Evolutionary conservation across 2,329 filamentous ascomycete species (phyloP).

Genomic region (Akanthomyces lecanii): DNA sequence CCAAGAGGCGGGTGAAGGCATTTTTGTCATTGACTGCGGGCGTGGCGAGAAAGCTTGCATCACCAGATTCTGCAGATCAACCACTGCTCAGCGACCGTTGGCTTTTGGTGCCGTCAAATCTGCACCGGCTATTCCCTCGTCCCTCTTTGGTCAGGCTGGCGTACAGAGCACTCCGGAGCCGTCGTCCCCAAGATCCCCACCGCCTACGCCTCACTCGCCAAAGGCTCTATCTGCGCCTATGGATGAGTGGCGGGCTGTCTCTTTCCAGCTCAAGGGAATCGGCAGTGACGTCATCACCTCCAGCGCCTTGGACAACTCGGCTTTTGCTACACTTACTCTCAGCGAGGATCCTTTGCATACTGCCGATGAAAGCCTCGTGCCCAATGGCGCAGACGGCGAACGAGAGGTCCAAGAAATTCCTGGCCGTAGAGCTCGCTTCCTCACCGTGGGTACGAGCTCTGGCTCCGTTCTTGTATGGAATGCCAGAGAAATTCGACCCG

Average conservation of each 20-base stretch:
- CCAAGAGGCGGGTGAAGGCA: constrained; percentile 68
- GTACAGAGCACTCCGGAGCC: constrained; percentile 19
- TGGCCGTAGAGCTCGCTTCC: constrained; percentile 74
- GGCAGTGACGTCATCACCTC: constrained; percentile 62
- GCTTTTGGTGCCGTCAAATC: background rate
- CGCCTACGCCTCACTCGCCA: constrained; percentile 24
- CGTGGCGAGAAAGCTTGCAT: constrained; percentile 45
- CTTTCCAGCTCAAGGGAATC: constrained; percentile 50
- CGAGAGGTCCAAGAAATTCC: constrained; percentile 60
- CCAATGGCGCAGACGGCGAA: constrained; percentile 39
- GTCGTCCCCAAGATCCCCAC: constrained; percentile 23
- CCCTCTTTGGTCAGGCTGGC: constrained; percentile 12
- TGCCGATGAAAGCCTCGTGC: constrained; percentile 46
- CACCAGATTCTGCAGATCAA: constrained; percentile 40
- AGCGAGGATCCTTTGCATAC: constrained; percentile 68
- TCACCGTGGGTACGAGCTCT: constrained; percentile 74
- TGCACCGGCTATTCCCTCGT: background rate
- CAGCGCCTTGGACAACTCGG: constrained; percentile 69
- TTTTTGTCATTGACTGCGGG: constrained; percentile 72
- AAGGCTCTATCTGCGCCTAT: constrained; percentile 17
- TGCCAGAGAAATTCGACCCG: constrained; percentile 54
- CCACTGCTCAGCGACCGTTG: constrained; percentile 1
- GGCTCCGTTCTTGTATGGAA: constrained; percentile 85
- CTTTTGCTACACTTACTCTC: constrained; percentile 63
- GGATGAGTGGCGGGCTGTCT: constrained; percentile 30